Base-by-base conservation (phyloP, 2,329 filamentous ascomycete genomes). In the Pseudodiploospora longispora region DNA sequence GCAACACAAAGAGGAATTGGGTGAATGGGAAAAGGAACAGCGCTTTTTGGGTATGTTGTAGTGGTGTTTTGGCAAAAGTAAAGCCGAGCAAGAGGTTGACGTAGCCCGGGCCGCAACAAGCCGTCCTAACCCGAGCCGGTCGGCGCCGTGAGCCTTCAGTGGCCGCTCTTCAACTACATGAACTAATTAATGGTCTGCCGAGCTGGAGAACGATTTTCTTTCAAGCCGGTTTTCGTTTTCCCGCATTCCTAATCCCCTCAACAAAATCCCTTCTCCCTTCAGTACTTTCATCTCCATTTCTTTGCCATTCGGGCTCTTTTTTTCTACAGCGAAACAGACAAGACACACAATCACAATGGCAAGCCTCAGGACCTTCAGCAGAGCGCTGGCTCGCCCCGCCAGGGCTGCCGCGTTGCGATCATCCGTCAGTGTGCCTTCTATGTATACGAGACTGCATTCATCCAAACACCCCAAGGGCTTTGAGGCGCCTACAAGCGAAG, bases 401-500 rank as follows among this genome's bases (percentile, higher is more conserved):
- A 34, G 32, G 12, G 19, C 27, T 28, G 30, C 40, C 6, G n/a
- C 42, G 28, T 35, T 40, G 27, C 60, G 63, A 36, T 61, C 65
- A 10, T 53, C 56, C 44, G 55, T 42, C 31, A 55, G 67, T 47
- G 55, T 69, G 52, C 58, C 64, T 1, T 57, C 64, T 47, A 59
- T 59, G 47, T 63, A 69, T 47, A 63, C 60, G 38, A 66, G 59
- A 46, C 59, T 58, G 43, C 65, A 60, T 46, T 89, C 87, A 10
- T 69, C 70, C 44, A 78, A 78, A 50, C 78, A 80, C 57, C 76
- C 78, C 27, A 61, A 71, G 52, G 79, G 75, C 58, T 89, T 88
- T 65, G 68, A 69, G 44, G 71, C 83, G 8, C 89, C 89, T 1
- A 75, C 83, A 1, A 69, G 78, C 37, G 75, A 82, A 46, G 89